Conservation (phyloP, 257 asterid species). For the Primulina eburnea region DNA sequence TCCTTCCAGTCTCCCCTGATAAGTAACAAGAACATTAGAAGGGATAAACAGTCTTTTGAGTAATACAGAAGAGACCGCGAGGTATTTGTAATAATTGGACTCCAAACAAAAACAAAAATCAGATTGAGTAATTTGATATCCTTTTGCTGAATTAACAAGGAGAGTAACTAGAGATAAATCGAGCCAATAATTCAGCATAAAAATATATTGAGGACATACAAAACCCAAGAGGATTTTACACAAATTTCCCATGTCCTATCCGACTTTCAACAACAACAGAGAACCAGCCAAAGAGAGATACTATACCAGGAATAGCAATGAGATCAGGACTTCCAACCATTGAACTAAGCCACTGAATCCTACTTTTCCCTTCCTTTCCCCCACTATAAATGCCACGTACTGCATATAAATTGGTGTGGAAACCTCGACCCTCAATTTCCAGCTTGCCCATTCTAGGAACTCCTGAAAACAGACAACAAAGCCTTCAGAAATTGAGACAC, state of each 20-base stretch:
- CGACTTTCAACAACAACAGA: neutral
- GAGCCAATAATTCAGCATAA: neutral
- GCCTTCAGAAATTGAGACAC: neutral
- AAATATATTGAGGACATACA: too few species aligned
- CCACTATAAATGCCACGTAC: conserved; percentile 87
- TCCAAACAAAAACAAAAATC: too few species aligned
- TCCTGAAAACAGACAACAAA: conserved; percentile 48
- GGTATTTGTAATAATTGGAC: too few species aligned
- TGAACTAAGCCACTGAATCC: conserved; percentile 96
- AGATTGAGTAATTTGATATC: too few species aligned
- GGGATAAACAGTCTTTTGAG: neutral
- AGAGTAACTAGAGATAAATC: too few species aligned
- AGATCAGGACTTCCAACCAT: conserved; percentile 99
- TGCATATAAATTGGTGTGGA: conserved; percentile 90
- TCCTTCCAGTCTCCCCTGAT: conserved; percentile 95
- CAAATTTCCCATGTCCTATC: neutral
- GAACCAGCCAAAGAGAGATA: conserved; percentile 10
- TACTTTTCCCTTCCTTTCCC: conserved; percentile 95
- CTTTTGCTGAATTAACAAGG: too few species aligned
- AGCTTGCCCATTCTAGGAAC: conserved; percentile 81
- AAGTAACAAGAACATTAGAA: neutral
- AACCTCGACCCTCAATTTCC: conserved; percentile 98
- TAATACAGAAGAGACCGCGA: too few species aligned
- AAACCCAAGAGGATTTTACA: conserved; percentile 3
- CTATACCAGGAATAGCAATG: conserved; percentile 83